Conservation (phyloP, 306 rosid genomes). For the Gastrolobium villosum region DNA sequence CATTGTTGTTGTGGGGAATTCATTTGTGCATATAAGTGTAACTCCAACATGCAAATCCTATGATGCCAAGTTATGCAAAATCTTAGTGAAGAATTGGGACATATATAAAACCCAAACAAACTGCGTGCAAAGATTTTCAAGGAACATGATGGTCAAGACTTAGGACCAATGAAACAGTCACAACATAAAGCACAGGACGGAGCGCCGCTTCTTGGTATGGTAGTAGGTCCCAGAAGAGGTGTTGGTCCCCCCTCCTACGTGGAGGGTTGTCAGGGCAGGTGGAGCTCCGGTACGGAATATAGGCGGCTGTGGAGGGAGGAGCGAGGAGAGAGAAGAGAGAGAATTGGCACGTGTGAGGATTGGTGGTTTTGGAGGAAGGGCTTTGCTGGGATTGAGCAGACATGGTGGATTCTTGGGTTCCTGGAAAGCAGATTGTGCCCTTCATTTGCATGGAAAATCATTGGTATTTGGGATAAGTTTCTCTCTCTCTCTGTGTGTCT, state of each 20-base stretch:
- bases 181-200: background rate
- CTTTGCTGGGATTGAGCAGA: constrained; percentile 58
- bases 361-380: background rate
- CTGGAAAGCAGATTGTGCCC: constrained; percentile 59
- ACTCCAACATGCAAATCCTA: constrained; percentile 41
- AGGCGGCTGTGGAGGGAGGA: constrained; percentile 51
- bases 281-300: constrained; percentile 29
- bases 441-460: constrained; percentile 44
- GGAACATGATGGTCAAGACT: background rate
- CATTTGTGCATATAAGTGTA: background rate
- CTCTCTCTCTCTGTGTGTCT: background rate
- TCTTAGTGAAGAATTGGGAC: constrained; percentile 30
- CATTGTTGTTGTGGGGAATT: background rate
- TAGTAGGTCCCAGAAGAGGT: constrained; percentile 19
- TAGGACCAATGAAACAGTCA: constrained; percentile 16
- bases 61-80: constrained; percentile 29
- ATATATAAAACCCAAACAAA: constrained; percentile 46
- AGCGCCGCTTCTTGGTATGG: constrained; percentile 16
- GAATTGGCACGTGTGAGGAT: constrained; percentile 40
- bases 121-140: constrained; percentile 39
- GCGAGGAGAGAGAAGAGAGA: background rate
- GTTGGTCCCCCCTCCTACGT: constrained; percentile 49
- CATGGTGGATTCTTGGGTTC: constrained; percentile 61
- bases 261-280: constrained; percentile 26
- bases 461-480: constrained; percentile 45